Evolutionary conservation across 1,284 basidiomycete genomes (phyloP).

Genomic region (Pisolithus thermaeus): DNA sequence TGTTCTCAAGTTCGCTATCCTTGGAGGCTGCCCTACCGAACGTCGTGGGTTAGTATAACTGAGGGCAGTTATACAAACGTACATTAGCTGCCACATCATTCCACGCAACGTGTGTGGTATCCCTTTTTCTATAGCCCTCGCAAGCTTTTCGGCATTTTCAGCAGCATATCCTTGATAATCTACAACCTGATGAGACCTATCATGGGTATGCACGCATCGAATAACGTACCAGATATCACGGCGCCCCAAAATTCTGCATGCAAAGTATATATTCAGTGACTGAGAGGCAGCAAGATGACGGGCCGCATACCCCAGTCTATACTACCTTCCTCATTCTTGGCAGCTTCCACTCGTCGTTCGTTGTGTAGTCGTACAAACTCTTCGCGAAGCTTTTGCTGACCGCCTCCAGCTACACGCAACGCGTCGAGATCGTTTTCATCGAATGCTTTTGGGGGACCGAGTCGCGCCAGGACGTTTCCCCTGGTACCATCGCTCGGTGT

Average conservation of each 20-base stretch:
- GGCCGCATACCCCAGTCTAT: slow-evolving; percentile 72
- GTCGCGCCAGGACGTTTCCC: slow-evolving; percentile 32
- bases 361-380: slow-evolving; percentile 61
- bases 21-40: slow-evolving; percentile 76
- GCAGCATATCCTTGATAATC: slow-evolving; percentile 86
- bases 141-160: slow-evolving; percentile 72
- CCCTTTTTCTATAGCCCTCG: slow-evolving; percentile 86
- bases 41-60: slow-evolving; percentile 6
- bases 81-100: slow-evolving; percentile 99
- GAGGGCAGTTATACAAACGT: slow-evolving; percentile 16
- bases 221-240: slow-evolving; percentile 73
- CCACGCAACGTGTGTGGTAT: slow-evolving; percentile 85
- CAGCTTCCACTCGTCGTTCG: slow-evolving; percentile 39
- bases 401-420: slow-evolving; percentile 49
- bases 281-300: not conserved
- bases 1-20: slow-evolving; percentile 79
- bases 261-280: not conserved
- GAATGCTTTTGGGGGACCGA: slow-evolving; percentile 41
- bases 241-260: slow-evolving; percentile 88
- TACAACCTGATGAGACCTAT: slow-evolving; percentile 21
- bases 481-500: slow-evolving; percentile 46
- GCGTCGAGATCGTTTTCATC: slow-evolving; percentile 28
- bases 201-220: not conserved
- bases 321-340: slow-evolving; percentile 30
- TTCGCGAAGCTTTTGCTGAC: slow-evolving; percentile 63